phyloP scores from a whole-genome alignment of 129 eudicot genomes.

The Lactuca sativa region DNA sequence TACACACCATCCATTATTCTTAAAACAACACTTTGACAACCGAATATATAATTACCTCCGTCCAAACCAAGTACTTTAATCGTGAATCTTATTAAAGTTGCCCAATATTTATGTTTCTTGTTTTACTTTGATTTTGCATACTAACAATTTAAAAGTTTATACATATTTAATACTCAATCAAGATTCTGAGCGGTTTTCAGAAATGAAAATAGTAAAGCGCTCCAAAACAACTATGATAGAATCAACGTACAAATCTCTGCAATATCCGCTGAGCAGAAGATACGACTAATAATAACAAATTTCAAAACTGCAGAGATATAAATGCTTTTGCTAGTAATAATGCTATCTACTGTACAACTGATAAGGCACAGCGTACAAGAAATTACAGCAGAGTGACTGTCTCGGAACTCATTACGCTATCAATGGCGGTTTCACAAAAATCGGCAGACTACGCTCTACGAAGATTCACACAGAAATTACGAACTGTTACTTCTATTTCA shows the following conservation, averaged over 20 bases:
- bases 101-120: background rate
- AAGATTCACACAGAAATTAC: background rate
- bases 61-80: slow-evolving; percentile 25
- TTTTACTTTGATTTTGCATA: slow-evolving; percentile 7
- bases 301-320: background rate
- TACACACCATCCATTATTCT: slow-evolving; percentile 29
- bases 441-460: background rate
- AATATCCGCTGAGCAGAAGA: background rate
- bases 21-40: slow-evolving; percentile 21
- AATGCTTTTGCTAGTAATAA: slow-evolving; percentile 7
- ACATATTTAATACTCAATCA: background rate
- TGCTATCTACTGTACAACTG: slow-evolving; percentile 6
- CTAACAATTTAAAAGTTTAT: background rate
- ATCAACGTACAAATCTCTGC: background rate
- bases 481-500: background rate
- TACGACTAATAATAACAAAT: background rate
- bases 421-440: slow-evolving; percentile 22
- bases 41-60: slow-evolving; percentile 35
- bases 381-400: slow-evolving; percentile 7
- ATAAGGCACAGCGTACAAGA: slow-evolving; percentile 15
- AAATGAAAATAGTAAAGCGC: background rate
- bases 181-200: background rate
- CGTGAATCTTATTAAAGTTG: slow-evolving; percentile 5
- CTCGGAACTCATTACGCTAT: background rate
- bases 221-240: background rate